These are phyloP conservation scores for Fusarium paranaense DNA, from an alignment of 2,329 filamentous ascomycete species.

Conservation along the genomic window DNA sequence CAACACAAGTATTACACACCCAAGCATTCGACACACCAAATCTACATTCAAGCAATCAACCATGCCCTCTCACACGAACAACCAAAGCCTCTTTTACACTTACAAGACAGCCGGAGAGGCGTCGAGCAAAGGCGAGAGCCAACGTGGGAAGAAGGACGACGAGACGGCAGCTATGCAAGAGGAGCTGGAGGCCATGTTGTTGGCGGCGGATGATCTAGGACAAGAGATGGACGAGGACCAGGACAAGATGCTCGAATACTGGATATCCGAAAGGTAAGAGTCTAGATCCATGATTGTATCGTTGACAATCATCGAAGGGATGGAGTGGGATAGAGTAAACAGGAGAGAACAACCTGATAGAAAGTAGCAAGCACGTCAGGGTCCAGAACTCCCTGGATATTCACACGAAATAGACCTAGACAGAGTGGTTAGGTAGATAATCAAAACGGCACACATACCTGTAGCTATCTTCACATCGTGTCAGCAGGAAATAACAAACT, in stretches of 20 bases:
- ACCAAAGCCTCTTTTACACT: neutral
- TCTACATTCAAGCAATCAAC: neutral
- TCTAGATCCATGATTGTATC: neutral
- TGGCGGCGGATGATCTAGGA: slow-evolving; percentile 12
- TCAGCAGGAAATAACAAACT: slow-evolving; percentile 46
- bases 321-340: neutral
- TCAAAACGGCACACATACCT: slow-evolving; percentile 38
- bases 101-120: neutral
- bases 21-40: neutral
- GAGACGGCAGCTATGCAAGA: neutral
- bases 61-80: neutral
- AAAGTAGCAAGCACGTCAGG: neutral
- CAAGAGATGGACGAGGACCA: slow-evolving; percentile 14
- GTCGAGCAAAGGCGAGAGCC: neutral
- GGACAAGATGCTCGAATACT: slow-evolving; percentile 3
- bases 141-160: neutral
- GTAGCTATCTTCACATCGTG: slow-evolving; percentile 37
- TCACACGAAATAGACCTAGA: slow-evolving; percentile 4
- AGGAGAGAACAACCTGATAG: neutral
- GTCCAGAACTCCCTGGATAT: neutral
- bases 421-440: slow-evolving; percentile 23
- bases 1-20: neutral
- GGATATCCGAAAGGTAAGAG: neutral
- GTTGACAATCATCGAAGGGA: neutral
- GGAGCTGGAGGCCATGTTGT: slow-evolving; percentile 9